Evolutionary conservation across 371 early-diverging fungal genomes (phyloP).

Genomic region (Lichtheimia ornata): DNA sequence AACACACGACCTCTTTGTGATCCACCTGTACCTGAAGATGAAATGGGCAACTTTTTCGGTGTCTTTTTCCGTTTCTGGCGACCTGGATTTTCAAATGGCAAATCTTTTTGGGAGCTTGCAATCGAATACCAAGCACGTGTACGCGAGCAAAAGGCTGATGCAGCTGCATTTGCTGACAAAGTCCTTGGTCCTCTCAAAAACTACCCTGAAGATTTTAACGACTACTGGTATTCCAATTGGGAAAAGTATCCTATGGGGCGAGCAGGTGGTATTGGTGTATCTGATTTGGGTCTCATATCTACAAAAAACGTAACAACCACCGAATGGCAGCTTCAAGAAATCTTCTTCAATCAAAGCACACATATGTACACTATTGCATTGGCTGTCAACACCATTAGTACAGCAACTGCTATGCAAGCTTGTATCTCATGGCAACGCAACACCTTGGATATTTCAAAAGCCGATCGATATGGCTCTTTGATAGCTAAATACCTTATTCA

Average conservation of each 20-base stretch:
- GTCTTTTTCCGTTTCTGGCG: conserved; percentile 20
- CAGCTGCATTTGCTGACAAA: conserved; percentile 18
- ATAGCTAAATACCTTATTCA: not conserved
- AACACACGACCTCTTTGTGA: conserved; percentile 38
- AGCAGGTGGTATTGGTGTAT: conserved; percentile 40
- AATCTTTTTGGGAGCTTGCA: conserved; percentile 27
- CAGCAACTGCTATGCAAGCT: conserved; percentile 18
- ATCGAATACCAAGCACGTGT: conserved; percentile 22
- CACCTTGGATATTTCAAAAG: conserved; percentile 15
- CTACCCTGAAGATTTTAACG: conserved; percentile 30
- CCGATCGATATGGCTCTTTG: conserved; percentile 2
- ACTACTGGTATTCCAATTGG: conserved; percentile 22
- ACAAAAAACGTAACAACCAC: not conserved
- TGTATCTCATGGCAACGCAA: conserved; percentile 38
- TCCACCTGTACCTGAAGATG: conserved; percentile 25
- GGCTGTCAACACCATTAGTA: conserved; percentile 24
- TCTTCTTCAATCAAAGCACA: conserved; percentile 42
- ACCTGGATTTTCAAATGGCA: not conserved
- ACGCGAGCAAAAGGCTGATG: conserved; percentile 13
- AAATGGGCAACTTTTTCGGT: conserved; percentile 46
- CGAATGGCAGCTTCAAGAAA: not conserved
- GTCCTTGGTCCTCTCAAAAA: conserved; percentile 18
- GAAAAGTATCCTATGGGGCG: conserved; percentile 25
- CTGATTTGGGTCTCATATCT: conserved; percentile 36
- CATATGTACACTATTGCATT: conserved; percentile 26